A percentile compares a stretch with the other conserved stretches of the same genome.
Evolutionary conservation across 352 stramenopile genomes (phyloP).

Genomic region (Phytopythium sindhum): DNA sequence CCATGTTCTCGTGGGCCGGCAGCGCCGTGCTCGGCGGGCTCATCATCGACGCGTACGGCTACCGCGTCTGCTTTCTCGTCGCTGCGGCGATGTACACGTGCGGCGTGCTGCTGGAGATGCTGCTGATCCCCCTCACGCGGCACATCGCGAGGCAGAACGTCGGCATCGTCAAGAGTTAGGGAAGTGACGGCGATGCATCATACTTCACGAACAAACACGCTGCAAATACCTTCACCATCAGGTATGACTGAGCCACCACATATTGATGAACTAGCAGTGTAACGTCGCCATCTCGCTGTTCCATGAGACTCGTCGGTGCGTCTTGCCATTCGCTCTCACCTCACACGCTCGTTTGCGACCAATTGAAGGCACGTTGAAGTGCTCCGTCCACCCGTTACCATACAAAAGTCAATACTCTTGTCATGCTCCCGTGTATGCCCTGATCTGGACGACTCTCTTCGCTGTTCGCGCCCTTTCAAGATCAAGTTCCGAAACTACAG

Average conservation of each 20-base stretch:
- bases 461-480: slow-evolving; percentile 1
- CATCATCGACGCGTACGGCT: slow-evolving; percentile 55
- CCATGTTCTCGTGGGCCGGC: slow-evolving; percentile 54
- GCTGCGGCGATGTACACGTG: slow-evolving; percentile 39
- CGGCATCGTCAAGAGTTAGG: not conserved
- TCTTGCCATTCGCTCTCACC: too few species aligned
- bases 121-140: slow-evolving; percentile 56
- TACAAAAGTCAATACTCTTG: not conserved
- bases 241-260: too few species aligned
- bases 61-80: slow-evolving; percentile 63
- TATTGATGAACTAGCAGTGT: too few species aligned
- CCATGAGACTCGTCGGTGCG: not conserved
- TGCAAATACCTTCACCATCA: too few species aligned
- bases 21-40: slow-evolving; percentile 66
- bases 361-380: not conserved
- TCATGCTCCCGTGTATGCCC: not conserved
- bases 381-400: not conserved
- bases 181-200: not conserved
- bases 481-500: not conserved
- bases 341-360: not conserved
- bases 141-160: slow-evolving; percentile 11
- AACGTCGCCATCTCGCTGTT: not conserved
- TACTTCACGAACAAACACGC: too few species aligned
- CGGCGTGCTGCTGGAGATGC: slow-evolving; percentile 42
- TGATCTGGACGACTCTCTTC: not conserved